phyloP scores from a whole-genome alignment of 2,329 filamentous ascomycete genomes.

The Incumbomyces delicatus region DNA sequence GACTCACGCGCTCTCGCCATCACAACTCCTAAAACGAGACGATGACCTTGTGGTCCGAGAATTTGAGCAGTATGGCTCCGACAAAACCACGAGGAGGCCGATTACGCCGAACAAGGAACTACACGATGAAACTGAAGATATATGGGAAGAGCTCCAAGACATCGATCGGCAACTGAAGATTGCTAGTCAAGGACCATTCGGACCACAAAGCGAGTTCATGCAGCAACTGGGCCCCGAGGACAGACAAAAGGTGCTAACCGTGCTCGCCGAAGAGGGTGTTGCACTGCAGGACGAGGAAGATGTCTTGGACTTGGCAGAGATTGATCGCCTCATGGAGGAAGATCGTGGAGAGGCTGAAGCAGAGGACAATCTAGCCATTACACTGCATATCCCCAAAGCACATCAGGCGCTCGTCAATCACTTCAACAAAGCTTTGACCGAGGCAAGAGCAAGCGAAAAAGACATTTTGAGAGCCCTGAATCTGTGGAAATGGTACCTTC shows the following conservation, averaged over 20 bases:
- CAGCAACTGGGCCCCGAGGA: constrained; percentile 32
- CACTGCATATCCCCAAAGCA: constrained; percentile 25
- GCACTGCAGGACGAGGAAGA: constrained; percentile 24
- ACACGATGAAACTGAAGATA: constrained; percentile 27
- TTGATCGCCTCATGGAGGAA: constrained; percentile 27
- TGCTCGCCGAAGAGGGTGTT: constrained; percentile 31
- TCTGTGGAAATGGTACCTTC: constrained; percentile 42
- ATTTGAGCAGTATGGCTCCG: constrained; percentile 32
- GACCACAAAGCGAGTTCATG: constrained; percentile 36
- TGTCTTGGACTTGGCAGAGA: constrained; percentile 31
- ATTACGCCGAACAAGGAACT: constrained; percentile 33
- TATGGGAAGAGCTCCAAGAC: constrained; percentile 30
- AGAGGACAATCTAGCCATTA: constrained; percentile 22
- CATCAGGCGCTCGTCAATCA: constrained; percentile 30
- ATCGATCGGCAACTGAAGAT: constrained; percentile 32
- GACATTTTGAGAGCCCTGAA: constrained; percentile 24
- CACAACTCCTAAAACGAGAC: neutral
- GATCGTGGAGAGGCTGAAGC: constrained; percentile 9
- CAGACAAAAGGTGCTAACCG: constrained; percentile 31
- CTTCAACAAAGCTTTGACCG: constrained; percentile 31
- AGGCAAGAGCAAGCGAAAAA: constrained; percentile 25
- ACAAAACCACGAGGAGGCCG: constrained; percentile 28
- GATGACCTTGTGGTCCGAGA: constrained; percentile 32
- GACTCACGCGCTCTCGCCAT: neutral
- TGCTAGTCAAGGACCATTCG: constrained; percentile 34